Evolutionary conservation across 1,139 yeast species (phyloP).

Genomic region (Blastobotrys illinoisensis): DNA sequence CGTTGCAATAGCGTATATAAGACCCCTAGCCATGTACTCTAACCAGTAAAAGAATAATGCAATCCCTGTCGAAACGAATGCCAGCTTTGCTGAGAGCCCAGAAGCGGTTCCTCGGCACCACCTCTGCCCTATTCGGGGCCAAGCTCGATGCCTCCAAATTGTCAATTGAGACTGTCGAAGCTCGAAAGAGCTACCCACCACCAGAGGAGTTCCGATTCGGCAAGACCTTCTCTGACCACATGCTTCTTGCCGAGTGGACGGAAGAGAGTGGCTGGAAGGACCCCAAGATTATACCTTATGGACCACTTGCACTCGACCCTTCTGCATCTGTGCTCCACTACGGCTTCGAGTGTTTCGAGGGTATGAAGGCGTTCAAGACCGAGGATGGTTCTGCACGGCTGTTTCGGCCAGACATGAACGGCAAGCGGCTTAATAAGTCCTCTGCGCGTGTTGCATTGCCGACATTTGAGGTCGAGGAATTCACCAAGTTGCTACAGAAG

Average conservation of each 20-base stretch:
- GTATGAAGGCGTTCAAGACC: conserved; percentile 83
- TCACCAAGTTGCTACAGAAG: conserved; percentile 67
- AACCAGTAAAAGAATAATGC: not conserved
- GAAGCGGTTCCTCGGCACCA: not conserved
- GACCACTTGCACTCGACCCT: conserved; percentile 70
- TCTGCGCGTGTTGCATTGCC: conserved; percentile 88
- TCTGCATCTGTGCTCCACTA: conserved; percentile 88
- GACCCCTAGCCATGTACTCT: not conserved
- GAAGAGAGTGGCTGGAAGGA: conserved; percentile 72
- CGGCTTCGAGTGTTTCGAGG: conserved; percentile 93
- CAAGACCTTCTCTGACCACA: conserved; percentile 80
- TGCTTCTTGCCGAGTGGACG: conserved; percentile 84
- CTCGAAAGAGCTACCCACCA: conserved; percentile 63
- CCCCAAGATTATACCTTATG: conserved; percentile 85
- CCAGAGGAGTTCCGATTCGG: conserved; percentile 81
- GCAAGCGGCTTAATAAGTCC: conserved; percentile 84
- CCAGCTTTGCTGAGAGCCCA: not conserved
- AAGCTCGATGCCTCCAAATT: conserved; percentile 67
- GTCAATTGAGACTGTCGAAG: conserved; percentile 47
- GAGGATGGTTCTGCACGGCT: conserved; percentile 61
- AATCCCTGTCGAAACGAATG: not conserved
- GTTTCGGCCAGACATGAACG: conserved; percentile 88
- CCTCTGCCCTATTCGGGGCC: conserved; percentile 24
- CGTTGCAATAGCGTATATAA: not conserved
- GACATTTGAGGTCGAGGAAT: conserved; percentile 69